These are phyloP conservation scores for Ascochyta clinopodiicola DNA, from an alignment of 2,329 filamentous ascomycete species.

Conservation along the genomic window DNA sequence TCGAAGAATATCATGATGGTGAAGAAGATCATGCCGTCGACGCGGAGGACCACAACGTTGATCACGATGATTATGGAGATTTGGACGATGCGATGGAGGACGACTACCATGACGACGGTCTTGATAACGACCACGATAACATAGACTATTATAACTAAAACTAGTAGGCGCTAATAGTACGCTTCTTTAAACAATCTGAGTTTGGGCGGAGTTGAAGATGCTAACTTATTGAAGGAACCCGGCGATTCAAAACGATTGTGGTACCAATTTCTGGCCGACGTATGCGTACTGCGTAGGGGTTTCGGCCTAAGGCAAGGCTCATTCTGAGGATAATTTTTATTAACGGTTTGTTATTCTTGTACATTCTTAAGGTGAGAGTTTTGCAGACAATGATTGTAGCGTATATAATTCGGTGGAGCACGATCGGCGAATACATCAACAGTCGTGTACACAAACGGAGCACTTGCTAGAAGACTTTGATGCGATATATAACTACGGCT, in stretches of 20 bases:
- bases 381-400: constrained; percentile 3
- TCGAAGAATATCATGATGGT: no score
- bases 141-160: no score
- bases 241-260: constrained; percentile 6
- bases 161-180: no score
- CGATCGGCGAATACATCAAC: constrained; percentile 9
- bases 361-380: constrained; percentile 5
- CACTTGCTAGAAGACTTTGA: constrained; percentile 9
- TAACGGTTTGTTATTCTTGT: constrained; percentile 4
- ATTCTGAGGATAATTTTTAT: constrained; percentile 4
- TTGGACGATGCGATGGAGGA: no score
- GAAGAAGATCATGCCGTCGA: no score
- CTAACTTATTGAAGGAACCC: constrained; percentile 9
- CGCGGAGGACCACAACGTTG: no score
- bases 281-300: constrained; percentile 8
- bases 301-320: constrained; percentile 4
- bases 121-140: no score
- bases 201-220: constrained; percentile 5
- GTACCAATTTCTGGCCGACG: constrained; percentile 7
- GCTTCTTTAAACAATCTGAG: constrained; percentile 11
- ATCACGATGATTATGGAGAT: no score
- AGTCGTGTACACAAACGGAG: constrained; percentile 10
- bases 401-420: constrained; percentile 10
- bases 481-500: constrained; percentile 6
- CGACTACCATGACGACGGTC: no score